Conservation (phyloP, 2,329 filamentous ascomycete species). For the Bipolaris victoriae region DNA sequence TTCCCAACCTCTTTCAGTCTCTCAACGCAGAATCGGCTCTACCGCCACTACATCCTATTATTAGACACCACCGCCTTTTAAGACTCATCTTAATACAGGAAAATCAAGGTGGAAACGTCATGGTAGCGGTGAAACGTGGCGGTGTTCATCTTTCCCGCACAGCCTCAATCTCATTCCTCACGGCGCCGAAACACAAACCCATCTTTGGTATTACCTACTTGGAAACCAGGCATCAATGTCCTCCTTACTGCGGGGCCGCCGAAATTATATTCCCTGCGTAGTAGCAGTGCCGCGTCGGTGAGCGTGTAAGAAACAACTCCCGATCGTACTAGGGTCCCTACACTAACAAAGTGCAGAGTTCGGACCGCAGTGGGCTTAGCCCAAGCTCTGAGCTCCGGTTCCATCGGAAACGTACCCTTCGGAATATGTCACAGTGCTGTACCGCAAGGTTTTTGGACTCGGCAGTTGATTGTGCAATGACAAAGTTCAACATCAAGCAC, state of each 20-base stretch:
- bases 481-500: background rate
- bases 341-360: background rate
- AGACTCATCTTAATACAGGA: background rate
- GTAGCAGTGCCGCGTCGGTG: background rate
- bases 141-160: conserved; percentile 4
- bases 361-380: conserved; percentile 5
- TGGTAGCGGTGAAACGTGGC: conserved; percentile 5
- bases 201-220: background rate
- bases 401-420: background rate
- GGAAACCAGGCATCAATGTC: background rate
- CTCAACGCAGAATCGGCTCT: background rate
- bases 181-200: background rate
- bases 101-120: background rate
- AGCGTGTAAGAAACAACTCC: conserved; percentile 1
- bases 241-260: background rate
- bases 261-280: background rate
- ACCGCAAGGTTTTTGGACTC: background rate
- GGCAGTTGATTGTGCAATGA: background rate
- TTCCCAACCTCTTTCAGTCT: background rate
- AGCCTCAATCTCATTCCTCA: conserved; percentile 5
- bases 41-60: background rate
- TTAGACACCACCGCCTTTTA: background rate
- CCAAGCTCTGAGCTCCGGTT: background rate
- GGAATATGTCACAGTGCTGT: background rate
- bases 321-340: conserved; percentile 3